Evolutionary conservation across 2,329 filamentous ascomycete species (phyloP).

Genomic region (Endoconidiophora polonica): DNA sequence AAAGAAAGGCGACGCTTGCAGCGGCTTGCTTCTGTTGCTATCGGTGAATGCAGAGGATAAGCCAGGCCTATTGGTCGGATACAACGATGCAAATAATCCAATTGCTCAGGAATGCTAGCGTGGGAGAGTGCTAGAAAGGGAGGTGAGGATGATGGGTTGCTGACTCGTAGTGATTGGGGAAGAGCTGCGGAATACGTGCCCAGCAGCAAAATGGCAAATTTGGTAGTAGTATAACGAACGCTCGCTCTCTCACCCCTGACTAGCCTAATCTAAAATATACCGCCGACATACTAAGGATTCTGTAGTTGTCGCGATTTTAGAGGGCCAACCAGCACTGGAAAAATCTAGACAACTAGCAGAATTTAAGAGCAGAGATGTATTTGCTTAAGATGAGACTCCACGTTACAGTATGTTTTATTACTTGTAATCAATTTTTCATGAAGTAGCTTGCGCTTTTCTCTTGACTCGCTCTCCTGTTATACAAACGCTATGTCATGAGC

Average conservation of each 20-base stretch:
- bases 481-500: too few relatives aligned
- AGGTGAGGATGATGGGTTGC: background rate
- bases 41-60: background rate
- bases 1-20: background rate
- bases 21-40: too few relatives aligned
- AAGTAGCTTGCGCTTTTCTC: too few relatives aligned
- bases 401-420: too few relatives aligned
- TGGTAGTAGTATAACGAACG: background rate
- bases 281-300: background rate
- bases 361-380: too few relatives aligned
- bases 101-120: background rate
- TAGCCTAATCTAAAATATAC: conserved; percentile 6
- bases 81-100: background rate
- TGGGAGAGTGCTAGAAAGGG: conserved; percentile 1
- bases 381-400: too few relatives aligned
- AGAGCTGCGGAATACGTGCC: background rate
- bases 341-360: too few relatives aligned
- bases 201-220: conserved; percentile 3
- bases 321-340: background rate
- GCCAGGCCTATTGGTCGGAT: background rate
- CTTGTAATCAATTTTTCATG: too few relatives aligned
- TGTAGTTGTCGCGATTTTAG: conserved; percentile 2
- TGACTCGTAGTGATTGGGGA: too few relatives aligned
- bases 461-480: too few relatives aligned
- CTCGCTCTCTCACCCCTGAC: conserved; percentile 6